Conservation (phyloP, 768 basidiomycete genomes). For the Xerocomellus amylosporus region DNA sequence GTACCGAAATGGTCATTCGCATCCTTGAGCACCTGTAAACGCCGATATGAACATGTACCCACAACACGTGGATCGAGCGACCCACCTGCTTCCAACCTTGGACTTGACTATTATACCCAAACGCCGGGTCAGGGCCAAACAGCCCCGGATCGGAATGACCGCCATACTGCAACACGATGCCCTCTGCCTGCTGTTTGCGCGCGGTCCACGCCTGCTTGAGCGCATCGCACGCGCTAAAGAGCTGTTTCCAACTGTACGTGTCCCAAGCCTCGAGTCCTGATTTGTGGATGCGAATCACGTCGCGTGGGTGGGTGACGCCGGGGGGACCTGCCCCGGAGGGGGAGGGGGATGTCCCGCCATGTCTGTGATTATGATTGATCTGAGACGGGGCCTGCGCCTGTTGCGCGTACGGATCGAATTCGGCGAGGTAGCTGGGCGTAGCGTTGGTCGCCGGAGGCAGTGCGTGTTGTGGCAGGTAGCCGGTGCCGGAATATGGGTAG, state of each 20-base stretch:
- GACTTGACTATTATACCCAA: constrained; percentile 50
- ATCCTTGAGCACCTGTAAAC: constrained; percentile 50
- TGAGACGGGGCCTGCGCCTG: constrained; percentile 1
- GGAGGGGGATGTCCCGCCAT: background rate
- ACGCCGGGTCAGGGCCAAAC: constrained; percentile 33
- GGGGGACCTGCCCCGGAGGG: constrained; percentile 21
- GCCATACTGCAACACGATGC: constrained; percentile 44
- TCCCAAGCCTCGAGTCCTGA: constrained; percentile 72
- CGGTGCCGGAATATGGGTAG: constrained; percentile 31
- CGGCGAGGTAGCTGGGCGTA: constrained; percentile 30
- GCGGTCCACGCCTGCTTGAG: constrained; percentile 65
- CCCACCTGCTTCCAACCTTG: constrained; percentile 59
- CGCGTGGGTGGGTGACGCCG: constrained; percentile 57
- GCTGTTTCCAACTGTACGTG: constrained; percentile 66
- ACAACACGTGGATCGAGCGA: background rate
- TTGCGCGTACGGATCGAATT: constrained; percentile 41
- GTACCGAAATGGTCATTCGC: constrained; percentile 52
- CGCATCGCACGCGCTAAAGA: constrained; percentile 56
- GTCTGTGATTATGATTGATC: background rate
- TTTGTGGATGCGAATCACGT: constrained; percentile 65
- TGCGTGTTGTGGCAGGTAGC: constrained; percentile 24
- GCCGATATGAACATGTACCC: background rate
- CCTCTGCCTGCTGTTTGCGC: constrained; percentile 55
- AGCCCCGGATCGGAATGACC: constrained; percentile 34
- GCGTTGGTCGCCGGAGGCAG: background rate